Evolutionary conservation across 208 protist genomes (phyloP).

Genomic region (Jaenimonas drosophilae): DNA sequence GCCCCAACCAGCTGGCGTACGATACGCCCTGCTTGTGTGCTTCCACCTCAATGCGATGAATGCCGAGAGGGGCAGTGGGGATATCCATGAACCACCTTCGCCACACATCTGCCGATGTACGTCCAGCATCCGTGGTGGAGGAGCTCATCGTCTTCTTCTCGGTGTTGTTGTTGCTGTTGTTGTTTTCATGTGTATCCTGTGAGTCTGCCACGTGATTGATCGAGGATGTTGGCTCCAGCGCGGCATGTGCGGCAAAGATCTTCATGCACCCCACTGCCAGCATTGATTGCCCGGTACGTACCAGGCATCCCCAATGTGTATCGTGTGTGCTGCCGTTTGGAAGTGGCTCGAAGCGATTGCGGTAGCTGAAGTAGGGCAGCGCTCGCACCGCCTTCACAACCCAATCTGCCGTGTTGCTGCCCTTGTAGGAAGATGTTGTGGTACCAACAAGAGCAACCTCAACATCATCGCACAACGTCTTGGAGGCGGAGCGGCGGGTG

Average conservation of each 20-base stretch:
- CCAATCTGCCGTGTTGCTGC: constrained; percentile 14
- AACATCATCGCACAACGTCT: constrained; percentile 8
- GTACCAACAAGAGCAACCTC: constrained; percentile 22
- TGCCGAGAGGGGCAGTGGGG: constrained; percentile 49
- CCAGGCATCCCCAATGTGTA: constrained; percentile 84
- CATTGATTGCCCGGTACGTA: constrained; percentile 87
- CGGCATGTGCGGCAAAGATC: constrained; percentile 4
- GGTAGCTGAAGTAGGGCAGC: constrained; percentile 80
- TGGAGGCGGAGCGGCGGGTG: not conserved
- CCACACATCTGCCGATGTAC: no score
- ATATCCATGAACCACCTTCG: constrained; percentile 58
- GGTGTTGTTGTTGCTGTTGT: not conserved
- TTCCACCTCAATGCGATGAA: constrained; percentile 46
- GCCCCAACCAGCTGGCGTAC: constrained; percentile 47
- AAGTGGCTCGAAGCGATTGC: constrained; percentile 47
- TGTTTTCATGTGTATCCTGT: not conserved
- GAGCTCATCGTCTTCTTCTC: no score
- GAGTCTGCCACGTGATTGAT: not conserved
- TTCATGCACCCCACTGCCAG: constrained; percentile 45
- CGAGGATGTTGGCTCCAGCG: not conserved
- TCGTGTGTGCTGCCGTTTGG: constrained; percentile 65
- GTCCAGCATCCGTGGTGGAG: no score
- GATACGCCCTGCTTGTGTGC: constrained; percentile 24
- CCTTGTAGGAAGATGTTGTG: constrained; percentile 23
- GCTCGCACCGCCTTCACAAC: constrained; percentile 14